Percentiles rank a stretch among this genome's conserved stretches.
phyloP scores from a whole-genome alignment of 2,329 filamentous ascomycete genomes.

The Aspergillus candidus region DNA sequence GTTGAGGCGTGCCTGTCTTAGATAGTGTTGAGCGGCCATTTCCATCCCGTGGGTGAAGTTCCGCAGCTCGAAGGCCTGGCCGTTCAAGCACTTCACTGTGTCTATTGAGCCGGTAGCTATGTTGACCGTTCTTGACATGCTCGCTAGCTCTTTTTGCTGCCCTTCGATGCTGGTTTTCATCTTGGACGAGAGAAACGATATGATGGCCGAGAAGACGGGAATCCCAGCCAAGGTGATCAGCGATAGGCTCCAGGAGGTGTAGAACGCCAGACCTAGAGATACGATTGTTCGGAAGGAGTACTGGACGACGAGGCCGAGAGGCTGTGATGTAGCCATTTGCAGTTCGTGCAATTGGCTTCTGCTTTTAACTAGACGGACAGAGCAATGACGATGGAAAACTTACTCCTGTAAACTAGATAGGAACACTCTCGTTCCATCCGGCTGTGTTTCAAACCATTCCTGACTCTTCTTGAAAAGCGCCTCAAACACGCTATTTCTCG shows the following conservation, averaged over 20 bases:
- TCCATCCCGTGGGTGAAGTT: slow-evolving; percentile 57
- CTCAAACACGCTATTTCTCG: slow-evolving; percentile 59
- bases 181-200: slow-evolving; percentile 55
- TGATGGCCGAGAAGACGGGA: slow-evolving; percentile 58
- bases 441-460: slow-evolving; percentile 71
- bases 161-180: slow-evolving; percentile 61
- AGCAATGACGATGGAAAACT: slow-evolving; percentile 25
- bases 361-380: slow-evolving; percentile 1
- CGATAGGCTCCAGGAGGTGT: slow-evolving; percentile 77
- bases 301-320: slow-evolving; percentile 64
- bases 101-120: slow-evolving; percentile 70
- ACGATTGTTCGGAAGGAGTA: slow-evolving; percentile 59
- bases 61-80: slow-evolving; percentile 61
- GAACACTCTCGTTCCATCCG: slow-evolving; percentile 66
- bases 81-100: slow-evolving; percentile 80
- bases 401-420: slow-evolving; percentile 69
- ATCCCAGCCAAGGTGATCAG: slow-evolving; percentile 69
- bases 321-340: slow-evolving; percentile 71
- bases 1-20: slow-evolving; percentile 61
- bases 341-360: slow-evolving; percentile 73
- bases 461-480: slow-evolving; percentile 67
- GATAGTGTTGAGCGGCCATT: slow-evolving; percentile 57
- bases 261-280: slow-evolving; percentile 66
- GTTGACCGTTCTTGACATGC: slow-evolving; percentile 65
- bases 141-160: slow-evolving; percentile 62